phyloP scores from a whole-genome alignment of 768 basidiomycete species.

The Tricholoma sp. region DNA sequence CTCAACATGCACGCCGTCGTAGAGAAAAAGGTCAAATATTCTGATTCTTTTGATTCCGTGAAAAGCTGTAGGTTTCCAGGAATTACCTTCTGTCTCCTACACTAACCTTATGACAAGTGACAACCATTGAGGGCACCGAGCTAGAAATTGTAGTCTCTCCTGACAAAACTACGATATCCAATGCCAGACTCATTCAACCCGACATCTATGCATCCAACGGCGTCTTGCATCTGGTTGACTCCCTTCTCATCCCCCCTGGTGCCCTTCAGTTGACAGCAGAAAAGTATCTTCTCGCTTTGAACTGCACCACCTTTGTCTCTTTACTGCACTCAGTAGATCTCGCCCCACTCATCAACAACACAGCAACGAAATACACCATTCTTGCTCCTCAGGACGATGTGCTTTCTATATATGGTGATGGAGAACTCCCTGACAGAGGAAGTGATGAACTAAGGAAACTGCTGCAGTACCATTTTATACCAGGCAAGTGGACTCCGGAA shows the following conservation, averaged over 20 bases:
- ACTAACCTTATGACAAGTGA: constrained; percentile 44
- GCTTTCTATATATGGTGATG: constrained; percentile 48
- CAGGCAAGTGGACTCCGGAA: constrained; percentile 66
- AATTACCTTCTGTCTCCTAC: background rate
- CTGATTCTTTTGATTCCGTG: constrained; percentile 50
- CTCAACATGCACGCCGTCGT: constrained; percentile 73
- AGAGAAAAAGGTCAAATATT: constrained; percentile 57
- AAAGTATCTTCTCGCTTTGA: constrained; percentile 88
- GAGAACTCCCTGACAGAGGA: constrained; percentile 58
- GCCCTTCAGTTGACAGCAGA: constrained; percentile 84
- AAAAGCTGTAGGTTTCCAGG: constrained; percentile 45
- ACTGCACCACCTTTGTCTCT: constrained; percentile 88
- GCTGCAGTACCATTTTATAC: constrained; percentile 88
- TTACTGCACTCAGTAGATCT: constrained; percentile 83
- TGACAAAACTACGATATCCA: constrained; percentile 51
- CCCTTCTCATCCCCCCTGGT: constrained; percentile 72
- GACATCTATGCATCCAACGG: constrained; percentile 95
- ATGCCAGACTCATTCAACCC: constrained; percentile 58
- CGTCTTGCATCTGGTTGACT: constrained; percentile 85
- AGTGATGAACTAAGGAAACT: constrained; percentile 65
- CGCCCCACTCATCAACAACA: constrained; percentile 62
- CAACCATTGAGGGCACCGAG: constrained; percentile 59
- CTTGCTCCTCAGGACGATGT: constrained; percentile 91
- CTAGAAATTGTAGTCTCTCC: constrained; percentile 55
- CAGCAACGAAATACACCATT: constrained; percentile 72